phyloP scores from a whole-genome alignment of 768 basidiomycete species.

The Hygrophorus pudorinus region DNA sequence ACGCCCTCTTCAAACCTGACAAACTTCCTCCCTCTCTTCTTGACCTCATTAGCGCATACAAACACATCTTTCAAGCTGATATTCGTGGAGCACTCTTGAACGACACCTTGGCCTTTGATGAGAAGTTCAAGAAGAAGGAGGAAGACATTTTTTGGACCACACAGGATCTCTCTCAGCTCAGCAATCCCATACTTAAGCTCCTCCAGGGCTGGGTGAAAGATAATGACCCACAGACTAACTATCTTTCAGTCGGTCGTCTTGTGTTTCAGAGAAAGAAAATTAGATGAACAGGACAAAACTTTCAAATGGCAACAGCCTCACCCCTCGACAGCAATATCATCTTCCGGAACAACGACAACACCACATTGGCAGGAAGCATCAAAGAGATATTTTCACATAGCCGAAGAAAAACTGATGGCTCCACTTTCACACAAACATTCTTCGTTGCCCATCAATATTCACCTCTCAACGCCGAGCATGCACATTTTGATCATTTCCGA shows the following conservation, averaged over 20 bases:
- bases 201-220: no score
- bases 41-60: neutral
- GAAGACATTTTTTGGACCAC: no score
- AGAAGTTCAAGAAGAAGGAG: neutral
- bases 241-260: no score
- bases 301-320: neutral
- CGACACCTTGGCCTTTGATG: neutral
- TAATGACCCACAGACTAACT: no score
- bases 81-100: neutral
- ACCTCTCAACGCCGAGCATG: neutral
- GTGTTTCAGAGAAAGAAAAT: no score
- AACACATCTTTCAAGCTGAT: neutral
- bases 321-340: conserved; percentile 7
- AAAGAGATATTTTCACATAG: conserved; percentile 4
- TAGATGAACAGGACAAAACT: neutral
- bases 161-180: no score
- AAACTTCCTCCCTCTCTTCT: neutral
- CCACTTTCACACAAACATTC: conserved; percentile 2
- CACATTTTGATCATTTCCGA: conserved; percentile 6
- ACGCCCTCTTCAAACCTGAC: neutral
- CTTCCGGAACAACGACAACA: neutral
- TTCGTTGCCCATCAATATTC: neutral
- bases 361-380: conserved; percentile 5
- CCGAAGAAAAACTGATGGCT: conserved; percentile 1
- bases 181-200: no score